Conservation (phyloP, 2,329 filamentous ascomycete species). For the Botryotinia calthae region DNA sequence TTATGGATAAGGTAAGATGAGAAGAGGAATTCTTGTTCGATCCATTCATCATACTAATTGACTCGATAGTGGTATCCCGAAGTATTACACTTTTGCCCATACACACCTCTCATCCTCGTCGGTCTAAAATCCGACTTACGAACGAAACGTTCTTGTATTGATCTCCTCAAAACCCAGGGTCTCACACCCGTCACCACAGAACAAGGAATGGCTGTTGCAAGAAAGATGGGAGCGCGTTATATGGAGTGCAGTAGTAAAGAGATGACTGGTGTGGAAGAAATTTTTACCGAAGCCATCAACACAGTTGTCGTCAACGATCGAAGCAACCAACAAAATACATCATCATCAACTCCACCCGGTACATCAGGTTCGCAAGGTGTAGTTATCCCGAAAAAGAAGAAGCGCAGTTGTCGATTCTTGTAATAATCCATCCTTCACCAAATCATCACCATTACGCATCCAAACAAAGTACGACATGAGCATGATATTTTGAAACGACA, state of each 20-base stretch:
- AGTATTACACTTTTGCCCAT: conserved; percentile 97
- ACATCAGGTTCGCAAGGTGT: conserved; percentile 40
- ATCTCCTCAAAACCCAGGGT: conserved; percentile 97
- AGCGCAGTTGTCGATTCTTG: conserved; percentile 77
- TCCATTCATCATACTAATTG: conserved; percentile 17
- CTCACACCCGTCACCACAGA: conserved; percentile 91
- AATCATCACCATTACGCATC: conserved; percentile 11
- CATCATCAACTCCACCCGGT: conserved; percentile 24
- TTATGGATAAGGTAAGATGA: conserved; percentile 86
- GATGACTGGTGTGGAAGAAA: conserved; percentile 92
- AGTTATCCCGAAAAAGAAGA: conserved; percentile 66
- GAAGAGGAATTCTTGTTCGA: background rate
- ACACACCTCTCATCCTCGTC: conserved; percentile 91
- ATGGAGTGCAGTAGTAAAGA: conserved; percentile 99
- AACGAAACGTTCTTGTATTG: conserved; percentile 93
- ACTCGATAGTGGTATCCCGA: conserved; percentile 88
- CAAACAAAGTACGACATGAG: conserved; percentile 15
- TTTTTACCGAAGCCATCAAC: conserved; percentile 88
- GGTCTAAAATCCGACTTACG: conserved; percentile 97
- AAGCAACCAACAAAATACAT: conserved; percentile 47
- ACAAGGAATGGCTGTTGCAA: conserved; percentile 82
- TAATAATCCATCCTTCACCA: conserved; percentile 43
- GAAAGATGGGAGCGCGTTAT: conserved; percentile 92
- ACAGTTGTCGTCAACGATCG: conserved; percentile 81
- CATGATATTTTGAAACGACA: conserved; percentile 36